These are phyloP conservation scores for Pisolithus tinctorius DNA, from an alignment of 768 basidiomycete species.

Conservation along the genomic window DNA sequence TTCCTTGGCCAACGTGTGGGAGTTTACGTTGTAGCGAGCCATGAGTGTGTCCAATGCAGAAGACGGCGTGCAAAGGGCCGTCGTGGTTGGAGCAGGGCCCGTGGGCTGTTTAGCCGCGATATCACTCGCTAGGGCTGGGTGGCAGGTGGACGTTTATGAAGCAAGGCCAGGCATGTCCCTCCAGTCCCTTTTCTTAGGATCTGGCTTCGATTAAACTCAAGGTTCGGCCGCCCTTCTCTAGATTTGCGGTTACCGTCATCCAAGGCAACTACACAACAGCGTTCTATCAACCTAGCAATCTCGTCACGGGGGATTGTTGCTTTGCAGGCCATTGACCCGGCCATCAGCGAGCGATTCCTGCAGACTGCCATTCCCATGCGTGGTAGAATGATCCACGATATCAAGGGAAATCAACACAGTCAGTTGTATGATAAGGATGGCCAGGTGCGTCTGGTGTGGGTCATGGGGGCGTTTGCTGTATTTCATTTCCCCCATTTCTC, in stretches of 20 bases:
- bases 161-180: constrained; percentile 57
- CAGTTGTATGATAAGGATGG: constrained; percentile 85
- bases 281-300: constrained; percentile 95
- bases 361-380: constrained; percentile 86
- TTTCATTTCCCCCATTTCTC: background rate
- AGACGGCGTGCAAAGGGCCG: constrained; percentile 35
- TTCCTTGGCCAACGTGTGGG: background rate
- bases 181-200: constrained; percentile 10
- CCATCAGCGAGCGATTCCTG: constrained; percentile 62
- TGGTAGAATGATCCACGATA: constrained; percentile 90
- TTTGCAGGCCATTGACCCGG: constrained; percentile 71
- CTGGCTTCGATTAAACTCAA: constrained; percentile 3
- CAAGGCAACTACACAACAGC: constrained; percentile 57
- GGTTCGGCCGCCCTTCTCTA: constrained; percentile 25
- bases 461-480: constrained; percentile 2
- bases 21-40: background rate
- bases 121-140: constrained; percentile 80
- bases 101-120: constrained; percentile 91
- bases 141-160: constrained; percentile 77
- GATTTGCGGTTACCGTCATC: constrained; percentile 72
- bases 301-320: constrained; percentile 91
- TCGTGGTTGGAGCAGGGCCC: constrained; percentile 84
- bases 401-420: constrained; percentile 64
- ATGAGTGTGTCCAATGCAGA: constrained; percentile 10
- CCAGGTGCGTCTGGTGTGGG: constrained; percentile 51